Evolutionary conservation across 352 stramenopile species (phyloP), one percentile per base, ranked within the genome.

Genomic region (Globisporangium canariense): DNA sequence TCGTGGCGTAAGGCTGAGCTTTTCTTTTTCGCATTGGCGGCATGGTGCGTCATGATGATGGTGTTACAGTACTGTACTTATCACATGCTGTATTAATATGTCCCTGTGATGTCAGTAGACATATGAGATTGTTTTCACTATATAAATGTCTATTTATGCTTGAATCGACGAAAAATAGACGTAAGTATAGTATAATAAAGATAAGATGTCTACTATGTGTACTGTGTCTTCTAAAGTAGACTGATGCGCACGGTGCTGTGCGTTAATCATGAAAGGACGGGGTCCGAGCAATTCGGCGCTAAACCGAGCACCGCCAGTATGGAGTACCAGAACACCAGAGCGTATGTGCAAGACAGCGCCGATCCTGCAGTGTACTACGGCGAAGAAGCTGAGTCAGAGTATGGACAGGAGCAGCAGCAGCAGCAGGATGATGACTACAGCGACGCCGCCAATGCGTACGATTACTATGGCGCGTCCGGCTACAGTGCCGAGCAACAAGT

Each of bases 1-100:
- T 94, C 65, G 18, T 64, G 9, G 13, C 45, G 10, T 25, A 28
- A 51, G 25, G 9, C 18, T 2, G 8, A 30, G 45, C 8, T 28
- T 56, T 56, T 53, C 22, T 53, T 32, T 53, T 11, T 49, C 4
- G 4, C 4, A 13, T 11, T 20, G 18, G 40, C 40, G 34, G 34
- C 7, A 40, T 40, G 38, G 32, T 36, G 32, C 32, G 38, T 18
- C 11, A 47, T 49, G 36, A 41, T 41, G 36, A 41, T 4, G 36
- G 36, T 11, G 18, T 49, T 22, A 9, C 5, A 8, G 43, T 49
- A 49, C 18, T 3, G 43, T 47, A 47, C 14, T 20, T 49, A 3
- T 49, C 16, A 20, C n/a, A 0, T 10, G 8, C 0, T 20, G n/a
- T 49, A 49, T 22, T 22, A 49, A 22, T 49, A 18, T 20, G 43